Base-by-base conservation (phyloP, 208 protist species). In the Trypanosoma cruzi region DNA sequence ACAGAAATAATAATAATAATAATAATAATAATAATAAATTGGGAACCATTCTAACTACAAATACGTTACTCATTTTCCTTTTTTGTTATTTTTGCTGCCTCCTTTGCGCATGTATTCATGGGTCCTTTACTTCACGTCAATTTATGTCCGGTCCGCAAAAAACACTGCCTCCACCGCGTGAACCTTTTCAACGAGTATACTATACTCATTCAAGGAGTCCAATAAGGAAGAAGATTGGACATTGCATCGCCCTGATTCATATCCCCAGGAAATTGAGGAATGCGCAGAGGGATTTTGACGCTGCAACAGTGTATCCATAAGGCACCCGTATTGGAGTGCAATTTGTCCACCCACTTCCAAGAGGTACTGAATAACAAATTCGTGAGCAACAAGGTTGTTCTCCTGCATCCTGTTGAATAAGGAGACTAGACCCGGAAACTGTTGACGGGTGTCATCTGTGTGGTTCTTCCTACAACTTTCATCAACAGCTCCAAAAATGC, bases 251-350 rank as follows among this genome's bases (percentile, higher is more conserved):
- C 20, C 20, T n/a, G n/a, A 49, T 34, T 46, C 29, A 62, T 54
- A 16, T 32, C 44, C 56, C 56, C 37, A 64, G 24, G 56, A 63
- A 54, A 63, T 26, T 36, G 10, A 18, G n/a, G 65, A 55, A 32
- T 32, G 56, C 40, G 22, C 2, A 22, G 55, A 62, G n/a, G 65
- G 55, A 28, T 44, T 63, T 13, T 71, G 65, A 4, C 65, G 54
- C 31, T 63, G 28, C 0, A 71, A 31, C 16, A 71, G 46, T 53
- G 56, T 56, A 62, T 63, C 65, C 44, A 63, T 63, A 29, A 71
- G 37, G 28, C 56, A 40, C 28, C 65, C 56, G 31, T 71, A 71
- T 18, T 71, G 53, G 24, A 64, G 5, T 32, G 44, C 55, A 55
- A 71, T 71, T 34, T 55, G 34, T 46, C 42, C 40, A 62, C 65